These are phyloP conservation scores for Fusarium sp. DNA, from an alignment of 2,329 filamentous ascomycete species.

Conservation along the genomic window DNA sequence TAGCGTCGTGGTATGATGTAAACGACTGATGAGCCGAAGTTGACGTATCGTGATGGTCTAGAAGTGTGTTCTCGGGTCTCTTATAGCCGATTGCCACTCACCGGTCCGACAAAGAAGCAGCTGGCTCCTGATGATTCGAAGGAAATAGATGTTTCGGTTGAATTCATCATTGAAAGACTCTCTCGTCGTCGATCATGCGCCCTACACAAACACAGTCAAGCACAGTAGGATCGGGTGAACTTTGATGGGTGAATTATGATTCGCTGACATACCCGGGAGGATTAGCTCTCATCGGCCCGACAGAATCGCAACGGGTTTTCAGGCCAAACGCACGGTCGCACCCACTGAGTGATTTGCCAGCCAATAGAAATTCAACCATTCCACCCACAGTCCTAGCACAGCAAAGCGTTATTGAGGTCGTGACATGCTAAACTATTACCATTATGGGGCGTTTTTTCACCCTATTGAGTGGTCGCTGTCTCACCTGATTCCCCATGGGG, in stretches of 20 bases:
- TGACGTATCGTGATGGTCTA: background rate
- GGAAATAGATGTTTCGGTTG: background rate
- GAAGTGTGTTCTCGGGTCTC: background rate
- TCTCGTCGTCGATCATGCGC: slow-evolving; percentile 3
- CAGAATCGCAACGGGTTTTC: rapidly evolving
- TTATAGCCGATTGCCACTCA: slow-evolving; percentile 1
- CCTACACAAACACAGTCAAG: background rate
- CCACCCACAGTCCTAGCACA: background rate
- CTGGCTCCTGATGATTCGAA: background rate
- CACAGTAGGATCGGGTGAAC: background rate
- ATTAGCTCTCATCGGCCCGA: slow-evolving; percentile 13
- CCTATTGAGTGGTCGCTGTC: background rate
- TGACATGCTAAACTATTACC: background rate
- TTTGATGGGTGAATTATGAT: slow-evolving; percentile 34
- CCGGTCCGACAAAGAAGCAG: slow-evolving; percentile 3
- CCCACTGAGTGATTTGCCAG: rapidly evolving
- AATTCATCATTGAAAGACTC: background rate
- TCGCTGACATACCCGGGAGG: slow-evolving; percentile 4
- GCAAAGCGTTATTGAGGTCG: background rate
- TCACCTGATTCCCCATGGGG: slow-evolving; percentile 15
- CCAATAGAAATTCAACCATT: slow-evolving; percentile 33
- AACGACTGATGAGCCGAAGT: background rate
- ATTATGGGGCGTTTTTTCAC: background rate
- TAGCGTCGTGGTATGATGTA: background rate
- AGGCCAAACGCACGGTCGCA: background rate